Conservation (phyloP, 768 basidiomycete species). For the Neoboletus brunneissimus region DNA sequence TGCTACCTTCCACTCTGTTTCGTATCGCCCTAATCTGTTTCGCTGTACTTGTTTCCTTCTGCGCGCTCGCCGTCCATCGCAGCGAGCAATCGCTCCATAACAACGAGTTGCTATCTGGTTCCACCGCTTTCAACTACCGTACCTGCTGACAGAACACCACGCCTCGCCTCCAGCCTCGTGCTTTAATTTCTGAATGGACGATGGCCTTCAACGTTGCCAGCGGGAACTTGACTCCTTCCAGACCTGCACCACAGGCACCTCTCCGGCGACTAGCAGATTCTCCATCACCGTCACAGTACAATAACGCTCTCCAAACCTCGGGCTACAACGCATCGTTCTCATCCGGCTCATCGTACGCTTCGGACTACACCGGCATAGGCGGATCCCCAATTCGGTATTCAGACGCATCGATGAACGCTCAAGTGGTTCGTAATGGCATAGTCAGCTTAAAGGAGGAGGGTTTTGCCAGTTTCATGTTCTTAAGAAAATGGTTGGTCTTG, state of each 20-base stretch:
- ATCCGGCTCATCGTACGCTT: slow-evolving; percentile 56
- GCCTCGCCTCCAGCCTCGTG: slow-evolving; percentile 10
- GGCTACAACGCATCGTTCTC: slow-evolving; percentile 63
- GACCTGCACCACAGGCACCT: slow-evolving; percentile 76
- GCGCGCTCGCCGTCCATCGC: slow-evolving; percentile 5
- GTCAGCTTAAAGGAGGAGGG: slow-evolving; percentile 94
- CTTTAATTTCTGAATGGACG: slow-evolving; percentile 17
- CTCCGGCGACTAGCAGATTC: slow-evolving; percentile 44
- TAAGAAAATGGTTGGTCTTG: slow-evolving; percentile 85
- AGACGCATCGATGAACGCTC: slow-evolving; percentile 33
- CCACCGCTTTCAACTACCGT: background rate
- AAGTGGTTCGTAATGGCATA: slow-evolving; percentile 64
- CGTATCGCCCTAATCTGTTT: background rate
- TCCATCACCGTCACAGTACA: slow-evolving; percentile 29
- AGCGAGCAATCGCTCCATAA: slow-evolving; percentile 3
- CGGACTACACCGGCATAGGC: slow-evolving; percentile 79
- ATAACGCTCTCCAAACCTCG: slow-evolving; percentile 45
- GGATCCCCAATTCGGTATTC: slow-evolving; percentile 65
- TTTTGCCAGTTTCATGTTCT: slow-evolving; percentile 88
- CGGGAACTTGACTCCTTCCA: slow-evolving; percentile 68
- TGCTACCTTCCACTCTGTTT: background rate
- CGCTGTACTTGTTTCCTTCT: background rate
- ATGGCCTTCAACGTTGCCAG: slow-evolving; percentile 53
- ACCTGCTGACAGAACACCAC: background rate
- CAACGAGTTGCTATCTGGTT: background rate